Percentiles rank a stretch among this genome's conserved stretches.
These are phyloP conservation scores for Hymenoscyphus occultus DNA, from an alignment of 2,329 filamentous ascomycete species.

Conservation along the genomic window DNA sequence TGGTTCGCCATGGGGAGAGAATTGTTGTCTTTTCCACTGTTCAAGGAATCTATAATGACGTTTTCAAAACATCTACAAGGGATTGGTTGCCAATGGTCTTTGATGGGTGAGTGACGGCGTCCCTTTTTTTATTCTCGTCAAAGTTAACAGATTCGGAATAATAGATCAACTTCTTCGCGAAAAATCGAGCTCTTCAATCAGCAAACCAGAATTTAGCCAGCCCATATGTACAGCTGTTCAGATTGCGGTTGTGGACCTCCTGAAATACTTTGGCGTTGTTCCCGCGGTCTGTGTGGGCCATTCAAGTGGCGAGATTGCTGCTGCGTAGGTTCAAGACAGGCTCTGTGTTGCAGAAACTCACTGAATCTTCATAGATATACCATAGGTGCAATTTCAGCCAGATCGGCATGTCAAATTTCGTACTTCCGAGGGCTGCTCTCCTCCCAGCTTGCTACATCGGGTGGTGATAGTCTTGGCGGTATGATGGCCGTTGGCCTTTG, in stretches of 20 bases:
- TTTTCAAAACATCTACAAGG: neutral
- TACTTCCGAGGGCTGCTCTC: conserved; percentile 6
- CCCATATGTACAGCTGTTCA: conserved; percentile 46
- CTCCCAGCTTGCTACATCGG: neutral
- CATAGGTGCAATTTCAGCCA: neutral
- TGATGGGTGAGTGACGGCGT: neutral
- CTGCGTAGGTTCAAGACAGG: conserved; percentile 41
- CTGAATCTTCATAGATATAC: conserved; percentile 31
- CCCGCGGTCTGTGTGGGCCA: conserved; percentile 42
- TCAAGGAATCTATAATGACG: conserved; percentile 6
- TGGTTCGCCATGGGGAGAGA: conserved; percentile 21
- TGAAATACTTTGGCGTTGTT: conserved; percentile 41
- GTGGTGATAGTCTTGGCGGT: conserved; percentile 19
- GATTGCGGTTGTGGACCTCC: conserved; percentile 42
- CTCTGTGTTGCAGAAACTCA: conserved; percentile 21
- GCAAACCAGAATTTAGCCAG: conserved; percentile 36
- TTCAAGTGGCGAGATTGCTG: conserved; percentile 46
- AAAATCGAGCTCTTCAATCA: conserved; percentile 40
- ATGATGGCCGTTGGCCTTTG: conserved; percentile 7
- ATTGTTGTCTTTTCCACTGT: conserved; percentile 11
- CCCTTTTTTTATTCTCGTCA: neutral
- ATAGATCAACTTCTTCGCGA: conserved; percentile 8
- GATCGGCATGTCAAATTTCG: neutral
- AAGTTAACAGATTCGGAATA: neutral
- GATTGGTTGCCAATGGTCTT: conserved; percentile 6